phyloP scores from a whole-genome alignment of 495 filamentous ascomycete genomes.

The Trichoderma orchidacearum region DNA sequence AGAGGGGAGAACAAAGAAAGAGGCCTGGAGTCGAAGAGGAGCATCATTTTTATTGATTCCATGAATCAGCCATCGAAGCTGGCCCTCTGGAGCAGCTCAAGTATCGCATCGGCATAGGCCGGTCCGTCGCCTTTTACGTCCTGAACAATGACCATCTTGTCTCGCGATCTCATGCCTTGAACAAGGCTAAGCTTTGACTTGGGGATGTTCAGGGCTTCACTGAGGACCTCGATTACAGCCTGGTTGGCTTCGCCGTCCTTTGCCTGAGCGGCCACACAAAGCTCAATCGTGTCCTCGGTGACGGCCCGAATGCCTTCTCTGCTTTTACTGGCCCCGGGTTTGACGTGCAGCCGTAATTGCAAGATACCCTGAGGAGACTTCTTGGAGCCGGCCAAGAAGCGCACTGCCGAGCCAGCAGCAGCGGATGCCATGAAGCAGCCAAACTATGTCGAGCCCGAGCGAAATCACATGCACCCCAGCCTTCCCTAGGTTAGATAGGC shows the following conservation, averaged over 20 bases:
- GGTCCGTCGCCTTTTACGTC: constrained; percentile 1
- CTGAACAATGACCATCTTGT: constrained; percentile 37
- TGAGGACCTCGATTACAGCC: constrained; percentile 48
- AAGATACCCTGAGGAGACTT: constrained; percentile 26
- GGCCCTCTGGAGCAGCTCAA: not conserved
- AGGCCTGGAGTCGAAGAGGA: too few relatives aligned
- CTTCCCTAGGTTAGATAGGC: too few relatives aligned
- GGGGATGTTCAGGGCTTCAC: constrained; percentile 43
- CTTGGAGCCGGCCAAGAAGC: constrained; percentile 15
- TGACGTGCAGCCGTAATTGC: constrained; percentile 45
- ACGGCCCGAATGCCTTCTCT: constrained; percentile 44
- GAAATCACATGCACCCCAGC: not conserved
- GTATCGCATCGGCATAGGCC: not conserved
- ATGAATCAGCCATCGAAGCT: too few relatives aligned
- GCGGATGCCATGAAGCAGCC: not conserved
- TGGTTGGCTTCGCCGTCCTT: constrained; percentile 54
- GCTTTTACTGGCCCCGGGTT: constrained; percentile 46
- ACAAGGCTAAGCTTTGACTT: constrained; percentile 51
- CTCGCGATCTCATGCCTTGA: constrained; percentile 46
- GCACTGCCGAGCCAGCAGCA: constrained; percentile 8
- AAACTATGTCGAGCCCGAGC: not conserved
- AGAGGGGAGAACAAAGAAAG: not conserved
- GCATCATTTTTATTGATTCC: too few relatives aligned
- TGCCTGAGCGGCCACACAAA: constrained; percentile 49
- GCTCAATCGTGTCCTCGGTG: constrained; percentile 38